phyloP scores from a whole-genome alignment of 805 yeast genomes.

The baker's yeast (Saccharomyces cerevisiae) region DNA sequence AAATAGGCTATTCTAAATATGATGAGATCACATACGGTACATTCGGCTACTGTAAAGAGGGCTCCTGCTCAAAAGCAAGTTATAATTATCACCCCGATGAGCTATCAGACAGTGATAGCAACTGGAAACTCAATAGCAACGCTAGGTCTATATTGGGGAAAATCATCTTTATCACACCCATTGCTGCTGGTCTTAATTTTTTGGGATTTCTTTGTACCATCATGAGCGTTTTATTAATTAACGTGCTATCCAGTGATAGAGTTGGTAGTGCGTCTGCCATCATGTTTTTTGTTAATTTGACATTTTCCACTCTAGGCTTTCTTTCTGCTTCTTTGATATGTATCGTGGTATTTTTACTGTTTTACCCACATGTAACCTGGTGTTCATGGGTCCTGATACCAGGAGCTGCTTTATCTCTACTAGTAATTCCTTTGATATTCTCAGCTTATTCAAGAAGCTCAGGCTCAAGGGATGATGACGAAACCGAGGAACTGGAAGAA shows the following conservation, averaged over 20 bases:
- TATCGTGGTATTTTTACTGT: conserved; percentile 47
- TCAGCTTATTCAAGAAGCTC: conserved; percentile 28
- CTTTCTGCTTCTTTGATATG: conserved; percentile 47
- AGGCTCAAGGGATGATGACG: conserved; percentile 16
- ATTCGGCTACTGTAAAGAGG: conserved; percentile 51
- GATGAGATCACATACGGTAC: conserved; percentile 47
- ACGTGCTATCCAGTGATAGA: conserved; percentile 15
- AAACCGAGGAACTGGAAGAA: conserved; percentile 2
- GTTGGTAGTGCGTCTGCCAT: conserved; percentile 13
- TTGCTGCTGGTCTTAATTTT: conserved; percentile 58
- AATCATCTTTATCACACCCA: conserved; percentile 52
- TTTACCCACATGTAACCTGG: conserved; percentile 62
- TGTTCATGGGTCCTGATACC: conserved; percentile 66
- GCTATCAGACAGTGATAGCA: conserved; percentile 26
- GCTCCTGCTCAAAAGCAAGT: conserved; percentile 37
- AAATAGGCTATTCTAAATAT: conserved; percentile 37
- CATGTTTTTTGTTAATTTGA: conserved; percentile 35
- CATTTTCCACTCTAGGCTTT: conserved; percentile 43
- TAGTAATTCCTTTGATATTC: conserved; percentile 43
- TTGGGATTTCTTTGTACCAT: conserved; percentile 34
- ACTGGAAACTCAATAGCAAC: conserved; percentile 42
- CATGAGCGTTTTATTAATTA: conserved; percentile 30
- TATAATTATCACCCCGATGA: conserved; percentile 37
- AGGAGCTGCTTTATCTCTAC: conserved; percentile 48
- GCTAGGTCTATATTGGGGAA: conserved; percentile 47